Base-by-base conservation (phyloP, 495 filamentous ascomycete genomes). In the Bacidia rubella region DNA sequence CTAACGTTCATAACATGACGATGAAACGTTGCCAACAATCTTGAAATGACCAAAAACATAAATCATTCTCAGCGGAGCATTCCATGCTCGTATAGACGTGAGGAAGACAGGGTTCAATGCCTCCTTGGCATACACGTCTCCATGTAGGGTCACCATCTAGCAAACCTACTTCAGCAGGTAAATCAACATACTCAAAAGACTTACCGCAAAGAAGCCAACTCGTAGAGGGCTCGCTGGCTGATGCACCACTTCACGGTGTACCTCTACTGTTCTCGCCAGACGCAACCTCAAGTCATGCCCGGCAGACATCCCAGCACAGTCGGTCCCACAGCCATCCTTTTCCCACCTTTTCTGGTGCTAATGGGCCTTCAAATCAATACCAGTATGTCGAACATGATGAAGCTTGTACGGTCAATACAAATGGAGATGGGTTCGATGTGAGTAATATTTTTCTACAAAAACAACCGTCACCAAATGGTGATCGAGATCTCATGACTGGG, bases 271-370 rank as follows among this genome's bases (percentile, higher is more conserved):
- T 57, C 43, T 46, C 40, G 17, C 29, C 47, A 35, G 24, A 49
- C 53, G 32, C 55, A 32, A 29, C 39, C 41, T 45, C 49, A 32
- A 29, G 15, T 43, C 27, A 29, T 38, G 38, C 24, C 15, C 55
- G 52, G 32, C 58, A 56, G 52, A 62, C 59, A 44, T 68, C 65
- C 52, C 62, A 71, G 44, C 84, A 90, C 65, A 66, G 70, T 15
- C 82, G 85, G 47, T 86, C 85, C 41, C 76, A 82, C 70, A 90
- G 85, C 64, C 82, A 90, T 56, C 82, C 83, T 4, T 85, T 87
- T 54, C 77, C 81, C 2, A 80, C 80, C 24, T 80, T 86, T 58
- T 70, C 75, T 15, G 69, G 65, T 5, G 55, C 57, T 35, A 35
- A 35, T 15, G 15, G 29, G 29, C 29, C 29, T 35, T 5, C 29